Evolutionary conservation across 306 rosid genomes (phyloP).

Genomic region (Trifolium pratense): DNA sequence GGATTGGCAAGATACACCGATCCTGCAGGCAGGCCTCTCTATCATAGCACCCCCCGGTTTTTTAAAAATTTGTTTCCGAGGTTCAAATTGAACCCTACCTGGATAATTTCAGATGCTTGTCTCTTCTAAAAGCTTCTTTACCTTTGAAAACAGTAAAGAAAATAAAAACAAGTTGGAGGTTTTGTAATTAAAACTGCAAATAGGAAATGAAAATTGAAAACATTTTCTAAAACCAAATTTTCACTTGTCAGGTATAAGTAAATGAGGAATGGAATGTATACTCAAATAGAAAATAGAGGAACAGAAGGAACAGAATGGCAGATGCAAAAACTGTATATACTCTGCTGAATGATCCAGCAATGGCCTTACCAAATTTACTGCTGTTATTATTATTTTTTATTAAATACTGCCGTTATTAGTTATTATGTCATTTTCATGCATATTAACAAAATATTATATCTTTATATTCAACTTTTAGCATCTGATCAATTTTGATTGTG

Average conservation of each 20-base stretch:
- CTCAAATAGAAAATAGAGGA: background rate
- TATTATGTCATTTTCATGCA: background rate
- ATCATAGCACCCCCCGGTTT: background rate
- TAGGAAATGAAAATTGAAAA: background rate
- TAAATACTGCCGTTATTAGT: background rate
- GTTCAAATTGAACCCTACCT: background rate
- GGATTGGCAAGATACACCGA: background rate
- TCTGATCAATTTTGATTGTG: constrained; percentile 20
- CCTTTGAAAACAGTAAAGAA: background rate
- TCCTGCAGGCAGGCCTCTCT: background rate
- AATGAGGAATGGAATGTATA: background rate
- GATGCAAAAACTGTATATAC: constrained; percentile 4
- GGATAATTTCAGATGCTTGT: background rate
- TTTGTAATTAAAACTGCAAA: background rate
- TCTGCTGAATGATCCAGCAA: constrained; percentile 8
- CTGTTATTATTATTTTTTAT: background rate
- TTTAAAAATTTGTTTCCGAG: background rate
- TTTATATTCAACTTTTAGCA: constrained; percentile 3
- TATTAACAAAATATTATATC: constrained; percentile 12
- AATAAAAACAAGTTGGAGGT: background rate
- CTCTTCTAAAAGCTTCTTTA: background rate
- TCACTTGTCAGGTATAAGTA: constrained; percentile 14
- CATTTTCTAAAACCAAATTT: background rate
- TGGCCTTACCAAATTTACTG: constrained; percentile 24
- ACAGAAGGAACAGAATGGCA: constrained; percentile 10